A percentile compares a stretch with the other conserved stretches of the same genome.
Conservation (phyloP, 2,329 filamentous ascomycete genomes). For the Botrytis paeoniae region DNA sequence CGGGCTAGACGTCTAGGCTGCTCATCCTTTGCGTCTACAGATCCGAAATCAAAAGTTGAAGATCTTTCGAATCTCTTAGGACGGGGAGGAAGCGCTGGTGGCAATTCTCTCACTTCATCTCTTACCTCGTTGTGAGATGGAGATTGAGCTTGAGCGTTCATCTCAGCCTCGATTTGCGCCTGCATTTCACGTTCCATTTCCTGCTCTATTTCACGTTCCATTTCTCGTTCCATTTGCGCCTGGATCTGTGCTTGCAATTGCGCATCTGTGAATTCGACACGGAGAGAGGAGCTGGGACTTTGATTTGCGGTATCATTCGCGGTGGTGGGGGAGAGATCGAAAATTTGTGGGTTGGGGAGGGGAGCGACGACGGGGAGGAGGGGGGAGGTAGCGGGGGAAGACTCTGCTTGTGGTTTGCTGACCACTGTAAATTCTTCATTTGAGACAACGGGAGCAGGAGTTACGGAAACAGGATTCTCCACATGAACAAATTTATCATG, state of each 20-base stretch:
- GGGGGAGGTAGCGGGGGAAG: neutral
- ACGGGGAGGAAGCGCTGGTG: neutral
- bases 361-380: neutral
- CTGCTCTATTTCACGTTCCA: neutral
- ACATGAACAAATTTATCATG: neutral
- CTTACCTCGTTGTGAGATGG: neutral
- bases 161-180: neutral
- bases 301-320: neutral
- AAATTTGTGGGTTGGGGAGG: neutral
- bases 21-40: neutral
- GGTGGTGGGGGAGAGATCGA: neutral
- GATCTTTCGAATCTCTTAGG: neutral
- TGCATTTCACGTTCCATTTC: constrained; percentile 3
- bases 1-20: neutral
- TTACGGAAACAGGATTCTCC: neutral
- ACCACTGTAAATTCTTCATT: neutral
- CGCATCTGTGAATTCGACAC: constrained; percentile 3
- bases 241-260: constrained; percentile 5
- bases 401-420: neutral
- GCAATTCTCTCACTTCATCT: neutral
- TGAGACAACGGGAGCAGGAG: neutral
- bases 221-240: constrained; percentile 1
- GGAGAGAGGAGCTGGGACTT: neutral
- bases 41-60: neutral
- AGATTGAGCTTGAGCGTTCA: neutral